phyloP scores from a whole-genome alignment of 73 alveolate species.

The Effrenium voratum region DNA sequence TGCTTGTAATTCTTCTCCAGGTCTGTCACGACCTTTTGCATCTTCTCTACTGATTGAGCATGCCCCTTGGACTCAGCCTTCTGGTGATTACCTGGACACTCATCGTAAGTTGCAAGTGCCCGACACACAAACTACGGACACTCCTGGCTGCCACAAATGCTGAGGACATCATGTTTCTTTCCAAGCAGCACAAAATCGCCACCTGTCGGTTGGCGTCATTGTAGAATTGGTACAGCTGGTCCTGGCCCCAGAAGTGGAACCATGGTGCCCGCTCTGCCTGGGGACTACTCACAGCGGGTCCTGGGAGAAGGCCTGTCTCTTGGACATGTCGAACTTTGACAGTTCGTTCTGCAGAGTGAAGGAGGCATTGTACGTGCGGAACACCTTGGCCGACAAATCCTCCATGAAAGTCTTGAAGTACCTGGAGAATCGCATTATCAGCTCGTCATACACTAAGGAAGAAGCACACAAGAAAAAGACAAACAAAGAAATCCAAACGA shows the following conservation, averaged over 20 bases:
- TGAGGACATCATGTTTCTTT: constrained; percentile 96
- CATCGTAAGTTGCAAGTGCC: neutral
- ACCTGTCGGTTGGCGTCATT: constrained; percentile 99
- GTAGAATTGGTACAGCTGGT: constrained; percentile 97
- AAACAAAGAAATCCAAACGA: neutral
- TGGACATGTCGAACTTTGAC: constrained; percentile 30
- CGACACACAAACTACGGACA: neutral
- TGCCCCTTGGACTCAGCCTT: constrained; percentile 97
- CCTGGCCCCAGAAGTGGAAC: constrained; percentile 57
- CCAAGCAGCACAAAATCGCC: constrained; percentile 99
- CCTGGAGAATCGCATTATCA: neutral
- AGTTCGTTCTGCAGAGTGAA: constrained; percentile 96
- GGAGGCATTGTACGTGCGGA: constrained; percentile 99
- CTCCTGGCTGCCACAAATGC: constrained; percentile 46
- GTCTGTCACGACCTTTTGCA: constrained; percentile 18
- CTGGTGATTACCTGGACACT: constrained; percentile 97
- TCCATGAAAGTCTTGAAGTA: constrained; percentile 98
- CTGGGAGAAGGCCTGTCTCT: constrained; percentile 42
- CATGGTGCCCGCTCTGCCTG: neutral
- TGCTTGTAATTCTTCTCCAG: constrained; percentile 42
- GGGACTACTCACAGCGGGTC: neutral
- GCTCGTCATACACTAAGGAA: neutral
- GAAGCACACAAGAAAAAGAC: neutral
- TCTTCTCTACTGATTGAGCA: constrained; percentile 94
- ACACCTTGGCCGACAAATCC: constrained; percentile 99